Evolutionary conservation across 805 yeast genomes (phyloP).

Genomic region (Blastobotrys peoriensis): DNA sequence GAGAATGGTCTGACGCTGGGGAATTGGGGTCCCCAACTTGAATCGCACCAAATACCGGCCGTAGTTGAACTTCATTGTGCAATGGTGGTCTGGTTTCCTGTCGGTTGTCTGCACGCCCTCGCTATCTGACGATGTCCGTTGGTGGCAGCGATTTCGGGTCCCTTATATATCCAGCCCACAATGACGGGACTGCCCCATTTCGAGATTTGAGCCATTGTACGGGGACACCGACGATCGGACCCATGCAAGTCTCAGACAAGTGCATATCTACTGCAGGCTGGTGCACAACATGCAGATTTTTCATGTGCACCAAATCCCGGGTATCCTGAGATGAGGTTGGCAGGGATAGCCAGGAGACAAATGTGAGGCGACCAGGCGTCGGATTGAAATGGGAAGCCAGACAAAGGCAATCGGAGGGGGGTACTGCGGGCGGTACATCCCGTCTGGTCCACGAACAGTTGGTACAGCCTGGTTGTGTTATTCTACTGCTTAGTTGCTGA

Average conservation of each 20-base stretch:
- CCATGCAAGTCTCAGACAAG: neutral
- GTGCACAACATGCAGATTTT: neutral
- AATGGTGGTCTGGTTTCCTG: neutral
- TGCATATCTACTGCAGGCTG: neutral
- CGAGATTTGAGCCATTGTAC: neutral
- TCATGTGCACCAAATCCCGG: neutral
- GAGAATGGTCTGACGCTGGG: neutral
- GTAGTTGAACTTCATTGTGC: slow-evolving; percentile 3
- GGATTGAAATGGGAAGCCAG: neutral
- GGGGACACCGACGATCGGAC: neutral
- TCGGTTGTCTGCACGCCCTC: neutral
- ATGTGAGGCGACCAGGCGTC: neutral
- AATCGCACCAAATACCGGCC: slow-evolving; percentile 7
- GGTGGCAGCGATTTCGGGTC: no score
- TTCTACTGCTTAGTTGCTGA: no score
- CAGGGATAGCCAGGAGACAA: no score
- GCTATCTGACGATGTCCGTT: no score
- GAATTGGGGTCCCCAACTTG: slow-evolving; percentile 1
- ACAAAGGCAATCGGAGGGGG: no score
- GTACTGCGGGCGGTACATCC: no score
- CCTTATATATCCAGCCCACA: no score
- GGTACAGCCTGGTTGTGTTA: no score
- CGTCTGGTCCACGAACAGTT: no score
- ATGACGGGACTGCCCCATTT: neutral
- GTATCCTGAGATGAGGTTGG: neutral